Percentiles rank a stretch among this genome's conserved stretches.
Evolutionary conservation across 2,329 filamentous ascomycete genomes (phyloP).

Genomic region (Aspergillus japonicus): DNA sequence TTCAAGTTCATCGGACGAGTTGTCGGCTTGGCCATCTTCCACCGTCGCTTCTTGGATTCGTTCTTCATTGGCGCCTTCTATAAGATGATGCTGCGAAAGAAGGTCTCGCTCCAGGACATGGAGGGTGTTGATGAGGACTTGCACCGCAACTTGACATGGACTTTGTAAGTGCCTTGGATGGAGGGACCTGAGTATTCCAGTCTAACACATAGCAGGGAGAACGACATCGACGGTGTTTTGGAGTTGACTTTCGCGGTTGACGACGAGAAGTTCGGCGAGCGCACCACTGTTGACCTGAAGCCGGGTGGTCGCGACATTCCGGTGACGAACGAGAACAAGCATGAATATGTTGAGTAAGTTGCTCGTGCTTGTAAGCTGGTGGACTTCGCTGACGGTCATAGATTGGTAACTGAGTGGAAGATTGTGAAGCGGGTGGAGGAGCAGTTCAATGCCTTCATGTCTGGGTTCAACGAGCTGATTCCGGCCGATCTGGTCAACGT

Average conservation of each 20-base stretch:
- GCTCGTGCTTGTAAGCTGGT: not conserved
- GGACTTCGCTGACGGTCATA: conserved; percentile 28
- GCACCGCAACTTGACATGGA: conserved; percentile 95
- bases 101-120: conserved; percentile 90
- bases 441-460: conserved; percentile 97
- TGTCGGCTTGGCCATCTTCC: conserved; percentile 95
- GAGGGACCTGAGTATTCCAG: not conserved
- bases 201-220: conserved; percentile 59
- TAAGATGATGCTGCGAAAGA: conserved; percentile 98
- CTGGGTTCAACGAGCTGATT: conserved; percentile 96
- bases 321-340: conserved; percentile 98
- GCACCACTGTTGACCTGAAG: conserved; percentile 90
- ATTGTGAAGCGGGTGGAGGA: conserved; percentile 98
- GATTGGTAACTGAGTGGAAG: conserved; percentile 96
- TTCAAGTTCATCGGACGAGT: conserved; percentile 99
- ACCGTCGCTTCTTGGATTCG: conserved; percentile 92
- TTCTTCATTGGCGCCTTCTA: conserved; percentile 99
- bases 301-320: conserved; percentile 87
- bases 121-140: conserved; percentile 98
- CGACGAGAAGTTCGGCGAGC: conserved; percentile 94
- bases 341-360: conserved; percentile 91
- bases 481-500: conserved; percentile 96
- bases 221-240: conserved; percentile 91
- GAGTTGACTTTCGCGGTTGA: conserved; percentile 97
- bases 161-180: conserved; percentile 57